Evolutionary conservation across 2,329 filamentous ascomycete species (phyloP).

Genomic region (Blastomyces parvus): DNA sequence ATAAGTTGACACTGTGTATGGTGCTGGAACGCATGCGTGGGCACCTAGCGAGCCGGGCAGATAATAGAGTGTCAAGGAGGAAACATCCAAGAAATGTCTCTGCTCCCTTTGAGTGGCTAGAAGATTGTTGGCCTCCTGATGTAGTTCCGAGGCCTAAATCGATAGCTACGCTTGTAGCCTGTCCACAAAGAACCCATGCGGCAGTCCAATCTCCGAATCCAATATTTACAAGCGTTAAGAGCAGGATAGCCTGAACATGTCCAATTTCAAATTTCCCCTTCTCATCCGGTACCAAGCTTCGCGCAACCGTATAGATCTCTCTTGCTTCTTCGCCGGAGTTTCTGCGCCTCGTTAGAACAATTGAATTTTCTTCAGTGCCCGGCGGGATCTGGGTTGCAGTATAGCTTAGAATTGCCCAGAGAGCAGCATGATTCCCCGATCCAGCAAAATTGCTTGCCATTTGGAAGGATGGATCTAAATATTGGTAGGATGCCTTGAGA

Average conservation of each 20-base stretch:
- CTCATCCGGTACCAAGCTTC: slow-evolving; percentile 32
- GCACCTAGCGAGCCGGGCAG: slow-evolving; percentile 37
- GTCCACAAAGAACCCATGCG: slow-evolving; percentile 47
- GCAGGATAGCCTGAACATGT: slow-evolving; percentile 37
- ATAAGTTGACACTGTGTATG: slow-evolving; percentile 38
- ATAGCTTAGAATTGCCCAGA: slow-evolving; percentile 39
- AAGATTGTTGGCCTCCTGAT: neutral
- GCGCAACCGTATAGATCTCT: slow-evolving; percentile 29
- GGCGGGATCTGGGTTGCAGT: slow-evolving; percentile 27
- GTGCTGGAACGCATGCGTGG: slow-evolving; percentile 44
- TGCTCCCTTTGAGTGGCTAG: slow-evolving; percentile 29
- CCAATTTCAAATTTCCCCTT: slow-evolving; percentile 32
- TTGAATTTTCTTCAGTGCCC: slow-evolving; percentile 1
- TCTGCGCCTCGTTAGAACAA: slow-evolving; percentile 5
- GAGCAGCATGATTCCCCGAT: slow-evolving; percentile 34
- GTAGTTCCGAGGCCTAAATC: slow-evolving; percentile 29
- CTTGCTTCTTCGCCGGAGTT: slow-evolving; percentile 20
- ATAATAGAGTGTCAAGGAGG: slow-evolving; percentile 44
- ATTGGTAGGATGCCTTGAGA: slow-evolving; percentile 47
- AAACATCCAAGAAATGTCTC: slow-evolving; percentile 46
- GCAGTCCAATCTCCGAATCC: slow-evolving; percentile 38
- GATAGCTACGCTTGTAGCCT: slow-evolving; percentile 42
- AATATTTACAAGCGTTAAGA: slow-evolving; percentile 43
- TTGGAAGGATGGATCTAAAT: slow-evolving; percentile 36
- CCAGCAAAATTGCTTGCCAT: slow-evolving; percentile 23